A percentile compares a stretch with the other conserved stretches of the same genome.
phyloP scores from a whole-genome alignment of 345 rosid genomes.

The Citrus mangshanensis region DNA sequence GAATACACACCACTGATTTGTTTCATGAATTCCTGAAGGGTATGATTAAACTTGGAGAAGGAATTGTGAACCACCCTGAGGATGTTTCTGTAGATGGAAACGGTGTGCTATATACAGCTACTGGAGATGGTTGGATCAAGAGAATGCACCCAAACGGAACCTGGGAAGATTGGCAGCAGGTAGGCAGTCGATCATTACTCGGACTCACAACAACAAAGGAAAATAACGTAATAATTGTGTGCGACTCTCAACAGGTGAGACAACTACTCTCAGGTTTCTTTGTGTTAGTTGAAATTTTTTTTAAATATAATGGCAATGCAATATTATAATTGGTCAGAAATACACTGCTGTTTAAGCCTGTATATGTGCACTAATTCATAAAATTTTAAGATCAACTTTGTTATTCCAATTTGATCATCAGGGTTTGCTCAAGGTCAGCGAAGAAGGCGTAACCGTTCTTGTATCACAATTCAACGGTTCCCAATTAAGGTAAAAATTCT shows the following conservation, averaged over 20 bases:
- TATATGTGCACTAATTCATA: too few relatives aligned
- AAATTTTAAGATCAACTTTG: too few relatives aligned
- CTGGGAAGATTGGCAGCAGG: slow-evolving; percentile 42
- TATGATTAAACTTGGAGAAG: slow-evolving; percentile 45
- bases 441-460: slow-evolving; percentile 32
- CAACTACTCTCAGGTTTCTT: not conserved
- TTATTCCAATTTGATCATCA: not conserved
- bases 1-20: too few relatives aligned
- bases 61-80: slow-evolving; percentile 33
- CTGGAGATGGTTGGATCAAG: slow-evolving; percentile 52
- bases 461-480: slow-evolving; percentile 38
- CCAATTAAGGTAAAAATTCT: slow-evolving; percentile 31
- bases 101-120: slow-evolving; percentile 42
- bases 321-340: too few relatives aligned
- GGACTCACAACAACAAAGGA: slow-evolving; percentile 37
- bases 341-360: too few relatives aligned
- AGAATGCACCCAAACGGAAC: slow-evolving; percentile 36
- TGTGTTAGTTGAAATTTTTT: too few relatives aligned
- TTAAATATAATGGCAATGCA: too few relatives aligned
- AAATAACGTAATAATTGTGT: slow-evolving; percentile 34
- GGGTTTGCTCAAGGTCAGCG: slow-evolving; percentile 51
- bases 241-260: slow-evolving; percentile 35
- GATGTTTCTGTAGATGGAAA: slow-evolving; percentile 33
- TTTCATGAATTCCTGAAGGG: slow-evolving; percentile 7
- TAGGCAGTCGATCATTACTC: slow-evolving; percentile 28